Evolutionary conservation across 257 asterid species (phyloP).

Genomic region (Nicotiana attenuata): DNA sequence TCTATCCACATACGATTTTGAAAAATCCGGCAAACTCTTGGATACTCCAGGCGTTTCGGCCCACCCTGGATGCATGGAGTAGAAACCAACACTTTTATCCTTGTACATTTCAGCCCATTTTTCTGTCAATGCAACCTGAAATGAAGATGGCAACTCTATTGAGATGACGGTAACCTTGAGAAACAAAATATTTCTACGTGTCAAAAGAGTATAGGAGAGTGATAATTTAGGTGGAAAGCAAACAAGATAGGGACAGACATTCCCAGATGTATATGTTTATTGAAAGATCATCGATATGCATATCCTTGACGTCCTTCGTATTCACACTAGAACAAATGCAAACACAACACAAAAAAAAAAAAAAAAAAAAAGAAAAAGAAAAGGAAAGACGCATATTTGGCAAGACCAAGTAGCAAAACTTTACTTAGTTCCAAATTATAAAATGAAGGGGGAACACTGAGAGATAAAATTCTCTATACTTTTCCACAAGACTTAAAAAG

Average conservation of each 20-base stretch:
- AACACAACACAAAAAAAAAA: background rate
- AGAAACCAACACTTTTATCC: slow-evolving; percentile 66
- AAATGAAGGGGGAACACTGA: background rate
- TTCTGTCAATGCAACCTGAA: slow-evolving; percentile 81
- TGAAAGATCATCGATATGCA: background rate
- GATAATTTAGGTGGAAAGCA: background rate
- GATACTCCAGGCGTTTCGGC: slow-evolving; percentile 97
- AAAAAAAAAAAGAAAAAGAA: too few relatives aligned
- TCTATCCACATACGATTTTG: slow-evolving; percentile 45
- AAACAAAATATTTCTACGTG: background rate
- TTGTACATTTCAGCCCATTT: slow-evolving; percentile 76
- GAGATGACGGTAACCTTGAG: background rate
- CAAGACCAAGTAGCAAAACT: background rate
- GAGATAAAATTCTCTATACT: background rate
- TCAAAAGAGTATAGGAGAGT: background rate
- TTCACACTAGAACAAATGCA: background rate
- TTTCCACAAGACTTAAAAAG: background rate
- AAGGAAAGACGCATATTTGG: background rate
- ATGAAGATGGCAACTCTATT: background rate
- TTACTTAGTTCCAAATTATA: background rate
- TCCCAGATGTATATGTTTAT: background rate
- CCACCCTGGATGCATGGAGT: slow-evolving; percentile 99
- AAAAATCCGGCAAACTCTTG: slow-evolving; percentile 63
- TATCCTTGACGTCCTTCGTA: background rate
- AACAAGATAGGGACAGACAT: background rate